Base-by-base conservation (phyloP, 2,329 filamentous ascomycete species). In the Blumeriella jaapii region DNA sequence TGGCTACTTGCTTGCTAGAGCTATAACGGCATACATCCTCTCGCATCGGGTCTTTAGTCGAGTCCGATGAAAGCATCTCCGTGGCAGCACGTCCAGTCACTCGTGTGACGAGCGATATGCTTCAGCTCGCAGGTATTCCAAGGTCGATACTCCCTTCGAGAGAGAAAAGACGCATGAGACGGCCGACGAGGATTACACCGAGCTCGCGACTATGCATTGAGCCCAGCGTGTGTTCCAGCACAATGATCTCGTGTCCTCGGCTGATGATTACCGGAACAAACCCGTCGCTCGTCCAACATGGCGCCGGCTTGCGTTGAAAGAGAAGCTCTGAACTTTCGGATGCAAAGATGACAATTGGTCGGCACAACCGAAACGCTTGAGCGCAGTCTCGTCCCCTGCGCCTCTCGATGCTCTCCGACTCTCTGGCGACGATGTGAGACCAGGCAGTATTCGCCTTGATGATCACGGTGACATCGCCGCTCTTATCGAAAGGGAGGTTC, bases 401-500 rank as follows among this genome's bases (percentile, higher is more conserved):
- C 34, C 32, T 13, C 6, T 12, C 8, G 29, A 20, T 7, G 23
- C 19, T 14, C 37, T 39, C 29, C 37, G 46, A 2, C 45, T 61
- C n/a, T 60, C 49, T 43, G 39, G 42, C 10, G 59, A 62, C 20
- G 55, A 61, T 29, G 47, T 62, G 5, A 42, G 23, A 2, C 46
- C 57, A 10, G 42, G 43, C 4, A 61, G 61, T 28, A 40, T 59
- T 17, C 47, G 61, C 2, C 8, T 60, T 2, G 45, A 57, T 11
- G 36, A 51, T 3, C 36, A 53, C 2, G 31, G 53, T 4, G 32
- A 47, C 0, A 38, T 63, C 1, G 45, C 54, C 4, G 56, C 48
- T 2, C 51, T 60, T 0, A 56, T 65, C 4, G 61, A 63, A 42
- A 64, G 59, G 59, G 61, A 64, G 45, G n/a, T 59, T 56, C 32